Evolutionary conservation across 2,329 filamentous ascomycete species (phyloP), one percentile per base, ranked within the genome.

Genomic region (Cytospora piceae): DNA sequence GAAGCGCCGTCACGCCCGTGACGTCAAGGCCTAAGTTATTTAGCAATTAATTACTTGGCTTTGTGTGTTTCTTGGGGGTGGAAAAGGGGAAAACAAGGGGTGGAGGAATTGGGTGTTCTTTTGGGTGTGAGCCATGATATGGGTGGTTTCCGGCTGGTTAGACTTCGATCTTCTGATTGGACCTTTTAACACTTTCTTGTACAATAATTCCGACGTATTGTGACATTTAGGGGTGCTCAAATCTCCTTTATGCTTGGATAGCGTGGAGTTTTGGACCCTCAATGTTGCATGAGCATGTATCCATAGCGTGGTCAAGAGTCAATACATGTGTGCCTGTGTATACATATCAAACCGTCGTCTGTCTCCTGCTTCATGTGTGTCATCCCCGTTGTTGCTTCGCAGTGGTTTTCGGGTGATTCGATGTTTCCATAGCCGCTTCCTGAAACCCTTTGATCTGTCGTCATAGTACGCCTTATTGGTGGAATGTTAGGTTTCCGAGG

Each of bases 1-100:
- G 58, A 65, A 61, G 63, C 61, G 65, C 55, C 65, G 65, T 37
- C 65, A 67, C 65, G 65, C 65, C 39, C 65, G 65, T 57, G 61
- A 64, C 42, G n/a, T 67, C 57, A 57, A 53, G 53, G 42, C 46
- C 42, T 65, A 65, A 61, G 31, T n/a, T 22, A n/a, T 24, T n/a
- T 31, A 20, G 31, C 2, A 11, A 11, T 37, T 52, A 17, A 24
- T 37, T 37, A 20, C 46, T 32, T 58, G 27, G 31, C 22, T 53
- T 27, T 53, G 22, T 15, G n/a, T 42, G 1, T 49, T 8, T 37
- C 12, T 15, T 15, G 34, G 34, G 46, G 46, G 15, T 24, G 3
- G n/a, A 24, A 49, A 24, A 14, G 22, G 24, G 4, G 9, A 14
- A 14, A 3, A 22, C 1, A 24, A 1, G 9, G 42, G n/a, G 8